Evolutionary conservation across 768 basidiomycete genomes (phyloP).

Genomic region (Mycena haematopus): DNA sequence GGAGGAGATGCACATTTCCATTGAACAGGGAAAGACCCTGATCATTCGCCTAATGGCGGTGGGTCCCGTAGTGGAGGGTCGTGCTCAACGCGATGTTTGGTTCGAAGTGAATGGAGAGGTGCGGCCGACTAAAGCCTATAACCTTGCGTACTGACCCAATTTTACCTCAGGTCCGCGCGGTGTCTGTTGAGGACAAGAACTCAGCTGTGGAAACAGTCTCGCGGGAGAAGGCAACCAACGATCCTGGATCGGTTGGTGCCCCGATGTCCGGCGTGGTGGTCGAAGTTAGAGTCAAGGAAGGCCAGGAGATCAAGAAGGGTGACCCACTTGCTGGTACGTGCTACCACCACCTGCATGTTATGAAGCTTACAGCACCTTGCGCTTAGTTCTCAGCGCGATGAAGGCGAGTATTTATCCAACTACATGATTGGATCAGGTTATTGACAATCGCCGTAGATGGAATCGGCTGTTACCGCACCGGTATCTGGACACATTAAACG

Average conservation of each 20-base stretch:
- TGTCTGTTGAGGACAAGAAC: constrained; percentile 94
- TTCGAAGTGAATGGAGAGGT: constrained; percentile 98
- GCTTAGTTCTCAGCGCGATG: constrained; percentile 91
- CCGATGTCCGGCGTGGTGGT: constrained; percentile 99
- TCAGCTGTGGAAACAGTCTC: constrained; percentile 95
- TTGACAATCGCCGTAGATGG: constrained; percentile 70
- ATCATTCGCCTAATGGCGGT: constrained; percentile 96
- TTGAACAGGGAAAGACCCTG: constrained; percentile 95
- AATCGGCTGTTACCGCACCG: constrained; percentile 94
- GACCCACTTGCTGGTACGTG: constrained; percentile 90
- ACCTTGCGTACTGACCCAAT: constrained; percentile 24
- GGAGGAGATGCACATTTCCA: constrained; percentile 96
- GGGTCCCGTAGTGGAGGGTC: constrained; percentile 90
- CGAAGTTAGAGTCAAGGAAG: constrained; percentile 97
- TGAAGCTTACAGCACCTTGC: constrained; percentile 32
- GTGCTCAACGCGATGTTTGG: constrained; percentile 95
- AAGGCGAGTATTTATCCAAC: constrained; percentile 61
- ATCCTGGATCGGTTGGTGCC: constrained; percentile 96
- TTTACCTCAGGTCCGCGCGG: constrained; percentile 80
- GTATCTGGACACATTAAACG: constrained; percentile 97
- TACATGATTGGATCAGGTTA: constrained; percentile 26
- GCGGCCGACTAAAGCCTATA: constrained; percentile 30
- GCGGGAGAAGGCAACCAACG: constrained; percentile 91
- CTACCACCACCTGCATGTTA: constrained; percentile 22
- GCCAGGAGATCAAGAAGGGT: constrained; percentile 97